These are phyloP conservation scores for Astrothelium subdiscretum DNA, from an alignment of 495 filamentous ascomycete genomes.

Conservation along the genomic window DNA sequence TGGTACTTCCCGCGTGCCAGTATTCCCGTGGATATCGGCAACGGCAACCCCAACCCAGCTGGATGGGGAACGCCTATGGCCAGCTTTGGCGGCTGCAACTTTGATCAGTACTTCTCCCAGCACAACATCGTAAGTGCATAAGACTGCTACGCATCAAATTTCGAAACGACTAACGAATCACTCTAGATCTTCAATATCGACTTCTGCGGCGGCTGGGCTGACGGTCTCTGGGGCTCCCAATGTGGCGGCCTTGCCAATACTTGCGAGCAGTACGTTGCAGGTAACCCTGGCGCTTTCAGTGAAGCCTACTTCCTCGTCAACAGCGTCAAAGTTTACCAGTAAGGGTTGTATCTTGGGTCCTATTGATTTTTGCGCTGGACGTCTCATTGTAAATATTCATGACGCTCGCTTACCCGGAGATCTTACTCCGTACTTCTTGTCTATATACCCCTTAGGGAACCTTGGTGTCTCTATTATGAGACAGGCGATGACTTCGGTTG, in stretches of 20 bases:
- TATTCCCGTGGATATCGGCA: constrained; percentile 47
- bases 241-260: not conserved
- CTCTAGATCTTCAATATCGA: constrained; percentile 57
- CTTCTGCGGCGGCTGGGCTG: constrained; percentile 89
- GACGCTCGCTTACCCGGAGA: not conserved
- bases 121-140: constrained; percentile 42
- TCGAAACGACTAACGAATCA: not conserved
- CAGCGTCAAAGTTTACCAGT: constrained; percentile 24
- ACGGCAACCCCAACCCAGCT: constrained; percentile 46
- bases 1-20: constrained; percentile 62
- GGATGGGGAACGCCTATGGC: constrained; percentile 50
- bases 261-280: constrained; percentile 24
- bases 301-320: constrained; percentile 27
- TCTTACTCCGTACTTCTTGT: not conserved
- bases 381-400: not conserved
- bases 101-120: constrained; percentile 50
- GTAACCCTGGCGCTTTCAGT: constrained; percentile 23
- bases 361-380: not conserved
- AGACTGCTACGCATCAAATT: not conserved
- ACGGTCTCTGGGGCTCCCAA: constrained; percentile 18
- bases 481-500: not conserved
- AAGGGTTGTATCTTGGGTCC: too few species aligned
- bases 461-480: not conserved
- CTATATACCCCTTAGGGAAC: not conserved
- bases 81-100: constrained; percentile 52